These are phyloP conservation scores for Dianthus caryophyllus DNA, from an alignment of 148 eudicot species.

Conservation along the genomic window DNA sequence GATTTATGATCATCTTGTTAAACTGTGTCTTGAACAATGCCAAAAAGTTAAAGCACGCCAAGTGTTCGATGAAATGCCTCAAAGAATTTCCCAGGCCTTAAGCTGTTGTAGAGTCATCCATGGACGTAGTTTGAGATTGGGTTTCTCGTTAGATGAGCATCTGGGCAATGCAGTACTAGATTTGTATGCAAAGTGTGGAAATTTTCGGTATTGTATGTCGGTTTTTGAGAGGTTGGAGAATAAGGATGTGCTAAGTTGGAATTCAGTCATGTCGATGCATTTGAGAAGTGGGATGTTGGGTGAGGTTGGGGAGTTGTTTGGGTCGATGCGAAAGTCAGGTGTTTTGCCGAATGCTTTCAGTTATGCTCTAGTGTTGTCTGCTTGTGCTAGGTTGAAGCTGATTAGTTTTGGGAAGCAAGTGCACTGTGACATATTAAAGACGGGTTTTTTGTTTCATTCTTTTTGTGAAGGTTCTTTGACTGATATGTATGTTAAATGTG, in stretches of 20 bases:
- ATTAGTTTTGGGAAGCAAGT: slow-evolving; percentile 50
- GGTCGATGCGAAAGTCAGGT: slow-evolving; percentile 39
- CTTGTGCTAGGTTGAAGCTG: slow-evolving; percentile 52
- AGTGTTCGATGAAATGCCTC: slow-evolving; percentile 67
- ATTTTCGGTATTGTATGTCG: slow-evolving; percentile 37
- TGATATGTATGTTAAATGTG: slow-evolving; percentile 75
- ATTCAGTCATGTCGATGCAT: slow-evolving; percentile 62
- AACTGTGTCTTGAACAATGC: slow-evolving; percentile 48
- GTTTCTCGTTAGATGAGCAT: slow-evolving; percentile 41
- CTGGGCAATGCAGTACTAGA: slow-evolving; percentile 66
- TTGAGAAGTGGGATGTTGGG: slow-evolving; percentile 48
- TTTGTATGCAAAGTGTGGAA: slow-evolving; percentile 83
- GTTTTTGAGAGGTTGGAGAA: slow-evolving; percentile 50
- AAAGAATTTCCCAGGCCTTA: slow-evolving; percentile 35
- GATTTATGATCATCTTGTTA: slow-evolving; percentile 28
- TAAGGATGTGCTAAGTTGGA: slow-evolving; percentile 63
- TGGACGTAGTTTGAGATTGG: slow-evolving; percentile 45
- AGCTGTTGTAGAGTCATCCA: slow-evolving; percentile 39
- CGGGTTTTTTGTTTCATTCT: slow-evolving; percentile 45
- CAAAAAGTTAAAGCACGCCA: slow-evolving; percentile 47
- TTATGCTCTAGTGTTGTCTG: slow-evolving; percentile 63
- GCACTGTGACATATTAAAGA: slow-evolving; percentile 52
- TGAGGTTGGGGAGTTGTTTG: slow-evolving; percentile 37
- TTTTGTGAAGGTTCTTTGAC: slow-evolving; percentile 76
- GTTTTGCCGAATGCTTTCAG: slow-evolving; percentile 60